Percentiles rank a stretch among this genome's conserved stretches.
Evolutionary conservation across 306 rosid species (phyloP).

Genomic region (Fragaria iinumae): DNA sequence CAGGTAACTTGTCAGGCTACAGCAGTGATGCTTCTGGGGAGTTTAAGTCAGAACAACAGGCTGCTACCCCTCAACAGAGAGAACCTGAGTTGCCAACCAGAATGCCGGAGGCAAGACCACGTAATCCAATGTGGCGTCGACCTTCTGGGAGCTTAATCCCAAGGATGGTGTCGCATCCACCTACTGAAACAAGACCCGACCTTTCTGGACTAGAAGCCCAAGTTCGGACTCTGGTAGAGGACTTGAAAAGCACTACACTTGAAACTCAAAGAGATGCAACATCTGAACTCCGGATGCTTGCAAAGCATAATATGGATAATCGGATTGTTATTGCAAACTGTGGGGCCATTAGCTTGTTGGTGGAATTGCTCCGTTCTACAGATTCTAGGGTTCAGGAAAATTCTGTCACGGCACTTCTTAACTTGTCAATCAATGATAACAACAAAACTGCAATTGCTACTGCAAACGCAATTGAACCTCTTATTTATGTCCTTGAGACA

Average conservation of each 20-base stretch:
- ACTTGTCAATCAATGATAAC: conserved; percentile 84
- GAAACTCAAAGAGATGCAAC: conserved; percentile 80
- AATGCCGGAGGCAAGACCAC: conserved; percentile 52
- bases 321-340: conserved; percentile 84
- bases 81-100: conserved; percentile 54
- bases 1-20: conserved; percentile 52
- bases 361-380: conserved; percentile 59
- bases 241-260: conserved; percentile 57
- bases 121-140: conserved; percentile 67
- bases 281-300: conserved; percentile 70
- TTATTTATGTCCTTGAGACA: conserved; percentile 76
- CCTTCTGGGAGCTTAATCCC: conserved; percentile 63
- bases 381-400: conserved; percentile 78
- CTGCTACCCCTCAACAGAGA: conserved; percentile 44
- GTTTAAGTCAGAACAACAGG: conserved; percentile 51
- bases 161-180: conserved; percentile 54
- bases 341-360: conserved; percentile 78
- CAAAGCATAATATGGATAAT: conserved; percentile 81
- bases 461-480: conserved; percentile 84
- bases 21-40: conserved; percentile 69
- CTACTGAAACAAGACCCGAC: conserved; percentile 60
- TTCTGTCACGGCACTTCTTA: conserved; percentile 94
- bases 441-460: conserved; percentile 74
- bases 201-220: conserved; percentile 71
- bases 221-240: conserved; percentile 71